Evolutionary conservation across 2,329 filamentous ascomycete species (phyloP).

Genomic region (Fusarium poae): DNA sequence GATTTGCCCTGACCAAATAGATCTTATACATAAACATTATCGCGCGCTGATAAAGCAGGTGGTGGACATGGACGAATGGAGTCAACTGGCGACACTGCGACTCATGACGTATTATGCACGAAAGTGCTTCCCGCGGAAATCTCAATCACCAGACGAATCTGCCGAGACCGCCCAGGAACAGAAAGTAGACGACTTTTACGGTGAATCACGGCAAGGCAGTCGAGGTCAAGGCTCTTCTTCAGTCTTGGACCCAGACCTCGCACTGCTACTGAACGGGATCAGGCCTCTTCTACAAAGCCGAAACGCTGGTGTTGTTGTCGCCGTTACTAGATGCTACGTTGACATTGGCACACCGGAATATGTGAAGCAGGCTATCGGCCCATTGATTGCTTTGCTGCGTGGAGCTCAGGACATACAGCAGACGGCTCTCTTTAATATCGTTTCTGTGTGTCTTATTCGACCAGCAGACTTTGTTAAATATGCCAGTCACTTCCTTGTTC

Average conservation of each 20-base stretch:
- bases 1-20: conserved; percentile 86
- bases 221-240: conserved; percentile 62
- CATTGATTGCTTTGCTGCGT: conserved; percentile 86
- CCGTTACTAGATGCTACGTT: conserved; percentile 86
- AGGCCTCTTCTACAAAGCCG: conserved; percentile 90
- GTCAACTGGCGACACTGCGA: conserved; percentile 84
- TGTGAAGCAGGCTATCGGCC: conserved; percentile 80
- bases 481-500: conserved; percentile 89
- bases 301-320: conserved; percentile 91
- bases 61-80: conserved; percentile 99
- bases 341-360: conserved; percentile 86
- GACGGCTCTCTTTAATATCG: conserved; percentile 92
- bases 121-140: conserved; percentile 84
- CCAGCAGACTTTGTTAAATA: conserved; percentile 89
- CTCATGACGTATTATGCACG: conserved; percentile 88
- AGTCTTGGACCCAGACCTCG: conserved; percentile 83
- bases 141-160: conserved; percentile 65
- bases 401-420: conserved; percentile 89
- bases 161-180: conserved; percentile 50
- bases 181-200: conserved; percentile 82
- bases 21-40: conserved; percentile 93
- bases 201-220: conserved; percentile 66
- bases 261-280: conserved; percentile 82
- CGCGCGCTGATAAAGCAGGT: conserved; percentile 86
- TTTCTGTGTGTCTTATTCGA: conserved; percentile 84